These are phyloP conservation scores for Paracorniculantispora psalliotae DNA, from an alignment of 2,329 filamentous ascomycete species.

Conservation along the genomic window DNA sequence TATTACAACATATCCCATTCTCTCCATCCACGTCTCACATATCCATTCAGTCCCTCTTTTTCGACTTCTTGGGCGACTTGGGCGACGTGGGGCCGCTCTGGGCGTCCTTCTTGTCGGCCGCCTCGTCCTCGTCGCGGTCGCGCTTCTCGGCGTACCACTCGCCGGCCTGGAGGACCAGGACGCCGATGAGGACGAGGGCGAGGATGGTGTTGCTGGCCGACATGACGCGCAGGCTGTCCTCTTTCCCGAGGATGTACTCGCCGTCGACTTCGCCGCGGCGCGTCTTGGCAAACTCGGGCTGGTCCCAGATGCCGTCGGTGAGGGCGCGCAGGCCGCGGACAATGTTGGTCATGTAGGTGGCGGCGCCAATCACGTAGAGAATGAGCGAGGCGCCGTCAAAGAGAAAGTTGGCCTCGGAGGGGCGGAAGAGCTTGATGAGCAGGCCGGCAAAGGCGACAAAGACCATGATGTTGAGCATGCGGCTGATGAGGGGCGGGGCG, in stretches of 20 bases:
- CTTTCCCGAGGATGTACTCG: conserved; percentile 68
- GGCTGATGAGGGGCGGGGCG: conserved; percentile 84
- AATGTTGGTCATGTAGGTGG: conserved; percentile 94
- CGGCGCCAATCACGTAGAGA: conserved; percentile 79
- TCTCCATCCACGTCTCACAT: neutral
- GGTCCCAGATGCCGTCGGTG: conserved; percentile 60
- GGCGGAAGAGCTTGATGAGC: conserved; percentile 90
- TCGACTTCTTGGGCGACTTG: conserved; percentile 16
- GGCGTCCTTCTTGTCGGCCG: conserved; percentile 46
- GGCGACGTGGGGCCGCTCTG: conserved; percentile 18
- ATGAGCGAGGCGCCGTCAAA: conserved; percentile 83
- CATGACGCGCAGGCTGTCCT: conserved; percentile 87
- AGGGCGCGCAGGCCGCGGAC: conserved; percentile 89
- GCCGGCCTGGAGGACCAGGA: conserved; percentile 87
- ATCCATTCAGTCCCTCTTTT: conserved; percentile 32
- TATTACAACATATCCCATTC: conserved; percentile 3
- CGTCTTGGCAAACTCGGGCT: conserved; percentile 35
- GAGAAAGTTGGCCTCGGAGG: conserved; percentile 89
- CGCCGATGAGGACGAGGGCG: conserved; percentile 84
- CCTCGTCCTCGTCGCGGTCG: conserved; percentile 73
- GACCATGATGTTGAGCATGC: conserved; percentile 91
- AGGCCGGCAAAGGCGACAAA: conserved; percentile 82
- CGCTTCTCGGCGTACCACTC: conserved; percentile 98
- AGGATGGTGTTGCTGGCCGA: conserved; percentile 95
- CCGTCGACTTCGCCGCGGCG: conserved; percentile 42